These are phyloP conservation scores for Punctularia strigosozonata DNA, from an alignment of 768 basidiomycete species.

Conservation along the genomic window DNA sequence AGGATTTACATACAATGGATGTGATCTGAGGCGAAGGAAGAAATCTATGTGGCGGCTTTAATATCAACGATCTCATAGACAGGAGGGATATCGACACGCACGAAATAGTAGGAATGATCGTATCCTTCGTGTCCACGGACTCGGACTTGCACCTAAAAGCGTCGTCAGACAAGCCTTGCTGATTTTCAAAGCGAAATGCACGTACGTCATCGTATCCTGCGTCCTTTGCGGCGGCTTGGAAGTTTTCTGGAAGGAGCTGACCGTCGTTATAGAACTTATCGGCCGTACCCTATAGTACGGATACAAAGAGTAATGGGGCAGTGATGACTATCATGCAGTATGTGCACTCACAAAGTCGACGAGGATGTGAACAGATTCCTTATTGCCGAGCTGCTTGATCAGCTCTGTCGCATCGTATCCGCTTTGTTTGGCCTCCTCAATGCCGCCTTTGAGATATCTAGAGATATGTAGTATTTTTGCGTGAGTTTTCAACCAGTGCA, in stretches of 20 bases:
- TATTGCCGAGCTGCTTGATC: slow-evolving; percentile 46
- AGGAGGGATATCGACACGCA: slow-evolving; percentile 17
- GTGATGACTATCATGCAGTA: not conserved
- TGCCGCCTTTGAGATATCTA: slow-evolving; percentile 71
- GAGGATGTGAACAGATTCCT: slow-evolving; percentile 63
- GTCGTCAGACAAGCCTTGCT: too few relatives aligned
- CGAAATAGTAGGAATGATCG: slow-evolving; percentile 88
- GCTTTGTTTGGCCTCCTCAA: slow-evolving; percentile 56
- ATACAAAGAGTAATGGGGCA: not conserved
- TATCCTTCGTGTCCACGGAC: slow-evolving; percentile 77
- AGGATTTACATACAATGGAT: slow-evolving; percentile 55
- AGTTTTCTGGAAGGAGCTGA: slow-evolving; percentile 86
- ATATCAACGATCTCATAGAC: not conserved
- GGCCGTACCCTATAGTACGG: slow-evolving; percentile 63
- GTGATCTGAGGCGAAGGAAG: slow-evolving; percentile 84
- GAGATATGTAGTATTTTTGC: too few relatives aligned
- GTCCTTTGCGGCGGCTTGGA: slow-evolving; percentile 65
- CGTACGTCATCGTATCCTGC: slow-evolving; percentile 66
- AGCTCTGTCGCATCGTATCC: slow-evolving; percentile 89
- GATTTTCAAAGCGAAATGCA: too few relatives aligned
- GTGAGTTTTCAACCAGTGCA: too few relatives aligned
- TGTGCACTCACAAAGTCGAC: slow-evolving; percentile 64
- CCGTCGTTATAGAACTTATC: slow-evolving; percentile 80
- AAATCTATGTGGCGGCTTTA: slow-evolving; percentile 40
- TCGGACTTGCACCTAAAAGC: slow-evolving; percentile 59